Evolutionary conservation across 257 asterid genomes (phyloP).

Genomic region (Petunia secreta): DNA sequence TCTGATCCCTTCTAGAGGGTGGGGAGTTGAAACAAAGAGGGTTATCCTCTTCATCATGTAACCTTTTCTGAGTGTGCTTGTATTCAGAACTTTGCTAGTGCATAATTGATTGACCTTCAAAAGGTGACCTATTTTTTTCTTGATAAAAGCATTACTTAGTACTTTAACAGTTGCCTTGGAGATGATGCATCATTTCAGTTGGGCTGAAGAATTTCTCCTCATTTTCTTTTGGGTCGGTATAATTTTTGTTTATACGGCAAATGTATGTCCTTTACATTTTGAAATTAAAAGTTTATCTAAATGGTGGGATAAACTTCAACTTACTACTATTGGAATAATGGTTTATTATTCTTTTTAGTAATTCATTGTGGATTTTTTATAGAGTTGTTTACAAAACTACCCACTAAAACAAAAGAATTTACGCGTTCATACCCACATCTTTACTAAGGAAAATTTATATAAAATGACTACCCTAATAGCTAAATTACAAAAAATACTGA

Average conservation of each 20-base stretch:
- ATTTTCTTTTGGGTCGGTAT: not conserved
- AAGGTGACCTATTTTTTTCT: not conserved
- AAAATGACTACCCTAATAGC: no score
- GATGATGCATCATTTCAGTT: not conserved
- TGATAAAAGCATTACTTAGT: not conserved
- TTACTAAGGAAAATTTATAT: no score
- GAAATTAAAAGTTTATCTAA: not conserved
- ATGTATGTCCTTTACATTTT: not conserved
- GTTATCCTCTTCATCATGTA: conserved; percentile 15
- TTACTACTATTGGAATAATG: not conserved
- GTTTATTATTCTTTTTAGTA: not conserved
- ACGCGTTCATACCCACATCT: no score
- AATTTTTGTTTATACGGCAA: not conserved
- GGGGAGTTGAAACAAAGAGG: not conserved
- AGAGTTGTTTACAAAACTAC: no score
- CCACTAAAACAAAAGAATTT: no score
- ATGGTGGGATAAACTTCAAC: not conserved
- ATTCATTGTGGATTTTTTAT: not conserved
- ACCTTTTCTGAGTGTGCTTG: conserved; percentile 10
- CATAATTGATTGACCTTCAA: conserved; percentile 11
- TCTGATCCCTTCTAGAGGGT: not conserved
- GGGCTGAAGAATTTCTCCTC: not conserved
- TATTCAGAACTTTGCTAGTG: conserved; percentile 8
- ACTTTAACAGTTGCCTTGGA: not conserved
- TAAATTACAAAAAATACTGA: no score